Percentiles rank a stretch among this genome's conserved stretches.
Conservation (phyloP, 768 basidiomycete genomes). For the Boletus patriciae region DNA sequence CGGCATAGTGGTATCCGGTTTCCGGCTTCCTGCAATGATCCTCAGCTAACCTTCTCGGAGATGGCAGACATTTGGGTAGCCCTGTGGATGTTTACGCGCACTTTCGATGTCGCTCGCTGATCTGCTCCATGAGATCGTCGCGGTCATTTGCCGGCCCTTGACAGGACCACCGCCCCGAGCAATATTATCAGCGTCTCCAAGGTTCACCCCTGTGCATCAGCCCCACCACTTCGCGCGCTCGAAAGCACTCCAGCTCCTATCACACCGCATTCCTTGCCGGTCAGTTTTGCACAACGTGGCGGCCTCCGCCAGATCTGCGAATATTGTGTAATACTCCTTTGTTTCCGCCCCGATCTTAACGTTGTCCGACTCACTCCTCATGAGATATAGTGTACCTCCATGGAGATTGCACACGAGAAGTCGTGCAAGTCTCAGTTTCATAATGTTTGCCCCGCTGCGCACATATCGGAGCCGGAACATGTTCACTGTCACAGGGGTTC, state of each 20-base stretch:
- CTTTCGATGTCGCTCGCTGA: conserved; percentile 2
- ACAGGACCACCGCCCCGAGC: conserved; percentile 7
- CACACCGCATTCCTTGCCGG: conserved; percentile 25
- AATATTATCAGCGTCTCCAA: conserved; percentile 21
- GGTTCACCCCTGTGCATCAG: conserved; percentile 19
- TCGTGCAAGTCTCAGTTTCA: neutral
- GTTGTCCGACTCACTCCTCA: neutral
- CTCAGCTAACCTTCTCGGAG: neutral
- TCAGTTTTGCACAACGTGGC: conserved; percentile 27
- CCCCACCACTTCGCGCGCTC: conserved; percentile 13
- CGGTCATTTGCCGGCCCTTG: conserved; percentile 13
- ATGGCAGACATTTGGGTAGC: neutral
- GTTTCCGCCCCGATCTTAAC: neutral
- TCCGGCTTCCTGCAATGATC: neutral
- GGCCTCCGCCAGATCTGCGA: conserved; percentile 28
- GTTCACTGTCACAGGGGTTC: neutral
- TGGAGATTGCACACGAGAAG: neutral
- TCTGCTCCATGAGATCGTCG: conserved; percentile 20
- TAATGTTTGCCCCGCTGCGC: neutral
- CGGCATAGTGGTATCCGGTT: neutral
- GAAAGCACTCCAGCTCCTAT: conserved; percentile 15
- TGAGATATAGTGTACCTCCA: neutral
- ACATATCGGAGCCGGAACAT: neutral
- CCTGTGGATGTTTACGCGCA: neutral
- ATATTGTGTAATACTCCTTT: neutral